These are phyloP conservation scores for Apophysomyces elegans DNA, from an alignment of 371 early-diverging fungal species.

Conservation along the genomic window DNA sequence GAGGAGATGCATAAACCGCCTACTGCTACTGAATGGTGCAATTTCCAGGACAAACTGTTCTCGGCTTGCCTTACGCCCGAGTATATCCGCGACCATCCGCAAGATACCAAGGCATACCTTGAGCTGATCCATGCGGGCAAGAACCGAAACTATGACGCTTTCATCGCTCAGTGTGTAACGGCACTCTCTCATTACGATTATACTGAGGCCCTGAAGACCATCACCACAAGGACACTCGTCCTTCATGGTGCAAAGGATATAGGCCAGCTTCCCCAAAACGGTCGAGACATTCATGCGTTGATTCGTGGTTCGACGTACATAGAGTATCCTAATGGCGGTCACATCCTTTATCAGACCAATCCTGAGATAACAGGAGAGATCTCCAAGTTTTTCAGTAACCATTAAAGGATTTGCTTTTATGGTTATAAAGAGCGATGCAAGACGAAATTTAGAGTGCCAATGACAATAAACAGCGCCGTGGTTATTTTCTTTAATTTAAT, in stretches of 20 bases:
- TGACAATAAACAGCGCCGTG: too few species aligned
- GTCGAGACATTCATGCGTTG: background rate
- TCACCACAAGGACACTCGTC: background rate
- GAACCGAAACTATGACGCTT: background rate
- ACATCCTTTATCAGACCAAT: background rate
- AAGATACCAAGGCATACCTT: background rate
- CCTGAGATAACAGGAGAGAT: background rate
- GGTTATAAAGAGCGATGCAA: too few species aligned
- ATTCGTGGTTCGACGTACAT: background rate
- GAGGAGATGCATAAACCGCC: background rate
- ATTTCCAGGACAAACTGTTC: background rate
- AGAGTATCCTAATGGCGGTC: background rate
- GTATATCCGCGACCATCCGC: background rate
- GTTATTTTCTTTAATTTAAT: too few species aligned
- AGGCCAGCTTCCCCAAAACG: background rate
- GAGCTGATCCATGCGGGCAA: background rate
- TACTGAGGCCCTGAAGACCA: background rate
- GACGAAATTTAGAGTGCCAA: too few species aligned
- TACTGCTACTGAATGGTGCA: background rate
- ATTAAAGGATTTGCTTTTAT: background rate
- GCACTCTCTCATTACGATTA: background rate
- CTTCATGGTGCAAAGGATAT: background rate
- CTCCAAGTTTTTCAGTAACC: background rate
- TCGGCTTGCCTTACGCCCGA: background rate
- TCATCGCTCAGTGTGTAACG: background rate